Percentiles rank a stretch among this genome's conserved stretches.
Conservation (phyloP, 1,284 basidiomycete genomes). For the Golubevia sp. region DNA sequence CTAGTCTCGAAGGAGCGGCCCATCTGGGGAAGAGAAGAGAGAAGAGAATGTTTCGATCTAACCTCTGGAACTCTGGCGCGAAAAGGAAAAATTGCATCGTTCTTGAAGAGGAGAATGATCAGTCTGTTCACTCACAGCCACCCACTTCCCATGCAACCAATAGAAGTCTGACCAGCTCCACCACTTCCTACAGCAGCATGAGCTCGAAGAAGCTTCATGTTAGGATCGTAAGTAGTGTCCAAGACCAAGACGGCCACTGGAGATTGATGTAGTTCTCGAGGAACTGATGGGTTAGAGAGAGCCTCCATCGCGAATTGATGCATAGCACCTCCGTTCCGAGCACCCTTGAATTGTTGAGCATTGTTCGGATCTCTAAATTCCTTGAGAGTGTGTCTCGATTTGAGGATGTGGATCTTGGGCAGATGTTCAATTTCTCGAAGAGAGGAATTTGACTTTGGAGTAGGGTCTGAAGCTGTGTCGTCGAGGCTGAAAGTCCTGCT, state of each 20-base stretch:
- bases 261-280: not conserved
- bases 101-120: too few species aligned
- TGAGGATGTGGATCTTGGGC: conserved; percentile 25
- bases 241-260: conserved; percentile 27
- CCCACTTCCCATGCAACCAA: too few species aligned
- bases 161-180: conserved; percentile 10
- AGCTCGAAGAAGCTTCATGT: conserved; percentile 25
- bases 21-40: conserved; percentile 7
- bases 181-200: conserved; percentile 31
- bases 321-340: conserved; percentile 30
- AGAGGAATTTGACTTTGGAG: not conserved
- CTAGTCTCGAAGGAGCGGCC: conserved; percentile 22
- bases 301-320: conserved; percentile 23
- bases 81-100: too few species aligned
- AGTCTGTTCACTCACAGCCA: not conserved
- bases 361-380: conserved; percentile 33
- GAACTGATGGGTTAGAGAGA: conserved; percentile 2
- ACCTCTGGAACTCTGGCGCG: too few species aligned
- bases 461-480: conserved; percentile 11
- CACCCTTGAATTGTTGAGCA: conserved; percentile 27
- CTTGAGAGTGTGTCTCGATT: conserved; percentile 15
- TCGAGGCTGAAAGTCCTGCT: conserved; percentile 30
- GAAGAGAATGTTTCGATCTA: too few species aligned
- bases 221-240: conserved; percentile 25
- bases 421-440: conserved; percentile 12